Evolutionary conservation across 2,329 filamentous ascomycete species (phyloP).

Genomic region (Claviceps fusiformis): DNA sequence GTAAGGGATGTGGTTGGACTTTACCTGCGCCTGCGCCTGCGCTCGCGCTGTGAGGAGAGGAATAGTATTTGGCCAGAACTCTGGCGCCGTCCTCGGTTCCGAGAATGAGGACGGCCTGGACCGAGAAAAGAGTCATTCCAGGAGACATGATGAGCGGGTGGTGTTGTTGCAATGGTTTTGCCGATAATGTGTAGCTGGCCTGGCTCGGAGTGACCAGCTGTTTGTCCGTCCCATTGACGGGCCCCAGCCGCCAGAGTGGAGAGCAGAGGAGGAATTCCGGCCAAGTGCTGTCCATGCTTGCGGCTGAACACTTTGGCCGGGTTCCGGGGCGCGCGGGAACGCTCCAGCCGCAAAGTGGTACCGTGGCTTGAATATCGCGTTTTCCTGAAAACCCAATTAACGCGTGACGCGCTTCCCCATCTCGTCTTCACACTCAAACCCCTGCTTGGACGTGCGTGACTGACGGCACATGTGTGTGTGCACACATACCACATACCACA

Average conservation of each 20-base stretch:
- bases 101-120: slow-evolving; percentile 67
- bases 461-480: background rate
- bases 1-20: background rate
- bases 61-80: slow-evolving; percentile 91
- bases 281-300: background rate
- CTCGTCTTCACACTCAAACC: background rate
- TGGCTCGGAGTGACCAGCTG: slow-evolving; percentile 1
- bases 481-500: too few species aligned
- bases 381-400: background rate
- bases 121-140: slow-evolving; percentile 61
- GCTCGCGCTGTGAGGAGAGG: slow-evolving; percentile 40
- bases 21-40: slow-evolving; percentile 24
- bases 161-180: slow-evolving; percentile 5
- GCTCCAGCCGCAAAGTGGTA: background rate
- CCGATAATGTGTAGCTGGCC: background rate
- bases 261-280: background rate
- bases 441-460: too few species aligned
- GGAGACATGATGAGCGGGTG: slow-evolving; percentile 44
- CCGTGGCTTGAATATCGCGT: background rate
- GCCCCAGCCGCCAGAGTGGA: background rate
- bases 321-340: background rate
- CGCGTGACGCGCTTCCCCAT: slow-evolving; percentile 1
- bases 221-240: background rate
- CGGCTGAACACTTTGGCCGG: slow-evolving; percentile 3
- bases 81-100: slow-evolving; percentile 78